Evolutionary conservation across 108 stramenopile genomes (phyloP).

Genomic region (Aurantiochytrium sp.): DNA sequence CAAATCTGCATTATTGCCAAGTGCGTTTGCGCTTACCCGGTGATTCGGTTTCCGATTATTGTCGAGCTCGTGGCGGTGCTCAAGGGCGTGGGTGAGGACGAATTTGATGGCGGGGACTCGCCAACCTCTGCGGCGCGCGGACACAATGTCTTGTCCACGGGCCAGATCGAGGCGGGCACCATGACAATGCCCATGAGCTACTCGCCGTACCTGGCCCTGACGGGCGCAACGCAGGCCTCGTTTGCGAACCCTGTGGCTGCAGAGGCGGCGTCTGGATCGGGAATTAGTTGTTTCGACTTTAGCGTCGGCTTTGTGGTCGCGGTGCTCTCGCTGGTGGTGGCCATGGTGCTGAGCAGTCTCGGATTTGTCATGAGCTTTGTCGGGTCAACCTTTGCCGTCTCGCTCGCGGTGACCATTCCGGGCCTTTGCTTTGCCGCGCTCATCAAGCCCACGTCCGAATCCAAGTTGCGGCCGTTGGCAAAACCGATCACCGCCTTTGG

Average conservation of each 20-base stretch:
- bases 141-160: neutral
- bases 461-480: neutral
- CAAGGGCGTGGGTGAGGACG: neutral
- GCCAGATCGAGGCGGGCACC: neutral
- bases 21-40: neutral
- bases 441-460: neutral
- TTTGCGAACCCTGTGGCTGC: neutral
- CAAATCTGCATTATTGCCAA: neutral
- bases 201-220: neutral
- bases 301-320: neutral
- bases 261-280: neutral
- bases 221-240: neutral
- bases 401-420: neutral
- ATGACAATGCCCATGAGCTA: neutral
- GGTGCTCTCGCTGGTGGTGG: neutral
- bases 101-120: neutral
- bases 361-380: conserved; percentile 1
- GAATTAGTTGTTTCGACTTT: neutral
- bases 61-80: neutral
- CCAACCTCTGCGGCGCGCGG: neutral
- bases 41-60: neutral
- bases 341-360: neutral
- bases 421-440: neutral
- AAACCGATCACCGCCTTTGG: neutral
- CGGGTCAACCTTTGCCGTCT: neutral